Evolutionary conservation across 495 filamentous ascomycete species (phyloP).

Genomic region (Aspergillus steynii): DNA sequence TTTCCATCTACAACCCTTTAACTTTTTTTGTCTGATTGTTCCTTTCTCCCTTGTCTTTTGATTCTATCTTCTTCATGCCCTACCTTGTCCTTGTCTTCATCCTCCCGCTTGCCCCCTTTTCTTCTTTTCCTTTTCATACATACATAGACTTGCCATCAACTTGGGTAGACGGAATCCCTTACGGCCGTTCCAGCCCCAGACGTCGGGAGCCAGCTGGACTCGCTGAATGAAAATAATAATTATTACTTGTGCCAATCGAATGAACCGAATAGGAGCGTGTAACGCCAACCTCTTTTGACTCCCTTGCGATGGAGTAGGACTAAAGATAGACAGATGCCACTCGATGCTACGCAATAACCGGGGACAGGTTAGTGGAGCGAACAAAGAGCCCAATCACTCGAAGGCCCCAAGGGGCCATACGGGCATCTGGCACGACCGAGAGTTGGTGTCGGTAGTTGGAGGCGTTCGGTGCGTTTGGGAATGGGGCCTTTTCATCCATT

Average conservation of each 20-base stretch:
- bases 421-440: not conserved
- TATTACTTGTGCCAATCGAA: not conserved
- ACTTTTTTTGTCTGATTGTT: slow-evolving; percentile 11
- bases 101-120: slow-evolving; percentile 6
- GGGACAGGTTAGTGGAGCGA: not conserved
- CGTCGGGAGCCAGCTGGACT: slow-evolving; percentile 24
- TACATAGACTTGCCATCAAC: slow-evolving; percentile 20
- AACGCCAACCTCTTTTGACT: not conserved
- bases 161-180: slow-evolving; percentile 16
- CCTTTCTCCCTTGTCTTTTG: slow-evolving; percentile 11
- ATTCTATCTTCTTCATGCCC: slow-evolving; percentile 4
- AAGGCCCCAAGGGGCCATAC: not conserved
- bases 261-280: not conserved
- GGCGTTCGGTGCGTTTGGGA: not conserved
- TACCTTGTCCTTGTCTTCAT: slow-evolving; percentile 16
- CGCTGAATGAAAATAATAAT: slow-evolving; percentile 17
- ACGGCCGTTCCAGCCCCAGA: slow-evolving; percentile 15
- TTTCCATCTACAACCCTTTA: slow-evolving; percentile 19
- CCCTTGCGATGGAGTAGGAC: not conserved
- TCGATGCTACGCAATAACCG: not conserved
- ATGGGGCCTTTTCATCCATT: not conserved
- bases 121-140: slow-evolving; percentile 14
- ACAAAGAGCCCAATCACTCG: not conserved
- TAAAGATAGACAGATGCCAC: not conserved
- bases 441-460: not conserved